These are phyloP conservation scores for Calonectria naviculata DNA, from an alignment of 2,329 filamentous ascomycete species.

Conservation along the genomic window DNA sequence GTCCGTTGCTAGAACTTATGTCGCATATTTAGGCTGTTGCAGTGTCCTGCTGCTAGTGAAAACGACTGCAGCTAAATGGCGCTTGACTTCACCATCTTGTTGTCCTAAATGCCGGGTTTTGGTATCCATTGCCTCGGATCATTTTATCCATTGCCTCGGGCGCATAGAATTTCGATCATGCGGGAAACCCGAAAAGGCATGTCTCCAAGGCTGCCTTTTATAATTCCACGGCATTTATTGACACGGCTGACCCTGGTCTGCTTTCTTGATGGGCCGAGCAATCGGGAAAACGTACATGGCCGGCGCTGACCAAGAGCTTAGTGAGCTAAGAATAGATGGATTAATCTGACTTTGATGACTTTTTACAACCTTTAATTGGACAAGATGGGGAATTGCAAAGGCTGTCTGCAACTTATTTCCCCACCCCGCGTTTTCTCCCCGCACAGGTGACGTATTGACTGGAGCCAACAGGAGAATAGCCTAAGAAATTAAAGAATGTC, in stretches of 20 bases:
- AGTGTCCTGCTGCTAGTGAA: not conserved
- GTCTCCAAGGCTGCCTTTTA: not conserved
- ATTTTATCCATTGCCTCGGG: not conserved
- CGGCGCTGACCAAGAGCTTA: constrained; percentile 4
- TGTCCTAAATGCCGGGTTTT: not conserved
- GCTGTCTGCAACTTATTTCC: not conserved
- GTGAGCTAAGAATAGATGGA: not conserved
- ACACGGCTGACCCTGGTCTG: not conserved
- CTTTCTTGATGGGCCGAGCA: not conserved
- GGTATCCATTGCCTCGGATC: not conserved
- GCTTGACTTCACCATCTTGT: not conserved
- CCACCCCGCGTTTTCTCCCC: constrained; percentile 5
- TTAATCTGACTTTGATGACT: not conserved
- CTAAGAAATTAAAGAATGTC: not conserved
- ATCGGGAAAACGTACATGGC: not conserved
- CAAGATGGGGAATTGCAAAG: not conserved
- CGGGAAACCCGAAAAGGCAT: not conserved
- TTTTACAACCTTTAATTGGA: not conserved
- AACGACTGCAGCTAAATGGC: not conserved
- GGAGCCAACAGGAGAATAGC: not conserved
- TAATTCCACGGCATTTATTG: not conserved
- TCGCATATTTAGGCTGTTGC: not conserved
- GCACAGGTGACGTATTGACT: not conserved
- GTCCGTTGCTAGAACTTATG: not conserved
- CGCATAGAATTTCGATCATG: not conserved